These are phyloP conservation scores for Salmacisia buchloeana DNA, from an alignment of 1,284 basidiomycete genomes.

Conservation along the genomic window DNA sequence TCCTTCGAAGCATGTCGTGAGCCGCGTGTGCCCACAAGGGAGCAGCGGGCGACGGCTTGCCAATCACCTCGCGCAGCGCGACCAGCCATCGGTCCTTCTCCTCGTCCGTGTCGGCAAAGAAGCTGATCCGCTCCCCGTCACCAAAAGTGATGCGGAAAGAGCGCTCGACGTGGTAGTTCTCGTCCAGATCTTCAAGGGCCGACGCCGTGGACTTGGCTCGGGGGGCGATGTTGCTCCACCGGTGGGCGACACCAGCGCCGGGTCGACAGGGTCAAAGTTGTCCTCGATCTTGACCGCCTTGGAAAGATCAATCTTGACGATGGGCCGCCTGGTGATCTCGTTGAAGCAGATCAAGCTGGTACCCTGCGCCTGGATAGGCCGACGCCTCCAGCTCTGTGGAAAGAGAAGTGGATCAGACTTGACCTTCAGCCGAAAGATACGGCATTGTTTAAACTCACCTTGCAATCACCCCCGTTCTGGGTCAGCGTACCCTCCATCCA, in stretches of 20 bases:
- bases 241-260: neutral
- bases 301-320: conserved; percentile 81
- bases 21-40: conserved; percentile 42
- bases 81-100: conserved; percentile 80
- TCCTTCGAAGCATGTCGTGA: conserved; percentile 8
- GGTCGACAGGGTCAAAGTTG: conserved; percentile 57
- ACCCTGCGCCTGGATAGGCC: conserved; percentile 79
- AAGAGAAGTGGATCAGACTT: neutral
- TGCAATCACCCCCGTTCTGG: conserved; percentile 90
- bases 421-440: neutral
- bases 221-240: neutral
- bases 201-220: neutral
- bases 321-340: conserved; percentile 86
- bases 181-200: conserved; percentile 60
- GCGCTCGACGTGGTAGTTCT: conserved; percentile 64
- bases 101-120: conserved; percentile 84
- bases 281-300: conserved; percentile 75
- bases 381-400: conserved; percentile 73
- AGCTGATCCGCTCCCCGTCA: conserved; percentile 72
- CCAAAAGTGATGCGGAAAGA: conserved; percentile 82
- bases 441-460: conserved; percentile 54
- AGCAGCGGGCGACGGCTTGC: conserved; percentile 28
- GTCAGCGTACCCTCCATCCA: conserved; percentile 75
- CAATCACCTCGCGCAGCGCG: conserved; percentile 29
- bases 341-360: conserved; percentile 83